Evolutionary conservation across 1,284 basidiomycete genomes (phyloP).

Genomic region (Irpex lacteus): DNA sequence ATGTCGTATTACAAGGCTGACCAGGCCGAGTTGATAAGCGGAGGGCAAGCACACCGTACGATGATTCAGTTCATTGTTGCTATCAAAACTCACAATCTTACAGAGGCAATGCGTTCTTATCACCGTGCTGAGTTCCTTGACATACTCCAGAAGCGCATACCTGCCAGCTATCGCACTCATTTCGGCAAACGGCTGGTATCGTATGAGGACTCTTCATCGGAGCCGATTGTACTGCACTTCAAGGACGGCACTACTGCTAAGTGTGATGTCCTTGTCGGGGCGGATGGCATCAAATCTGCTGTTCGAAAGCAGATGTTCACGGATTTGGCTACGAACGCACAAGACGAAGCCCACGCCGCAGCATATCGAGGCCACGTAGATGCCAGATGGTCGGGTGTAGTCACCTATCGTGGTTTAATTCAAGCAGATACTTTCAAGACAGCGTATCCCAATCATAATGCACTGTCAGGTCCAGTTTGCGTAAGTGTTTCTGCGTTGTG

Average conservation of each 20-base stretch:
- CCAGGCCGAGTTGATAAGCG: neutral
- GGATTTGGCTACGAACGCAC: conserved; percentile 3
- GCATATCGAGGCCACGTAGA: conserved; percentile 18
- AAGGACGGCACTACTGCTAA: conserved; percentile 33
- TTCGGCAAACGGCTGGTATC: conserved; percentile 36
- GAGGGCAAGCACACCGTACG: neutral
- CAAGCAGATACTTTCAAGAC: conserved; percentile 8
- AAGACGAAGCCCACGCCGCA: conserved; percentile 14
- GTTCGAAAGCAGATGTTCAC: conserved; percentile 34
- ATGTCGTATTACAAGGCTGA: neutral
- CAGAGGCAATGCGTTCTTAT: conserved; percentile 24
- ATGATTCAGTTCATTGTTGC: neutral
- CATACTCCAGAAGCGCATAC: conserved; percentile 36
- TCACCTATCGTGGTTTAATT: conserved; percentile 33
- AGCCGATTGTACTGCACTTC: conserved; percentile 25
- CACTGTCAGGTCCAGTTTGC: neutral
- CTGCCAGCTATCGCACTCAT: conserved; percentile 30
- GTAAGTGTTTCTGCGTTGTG: neutral
- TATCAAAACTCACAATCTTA: neutral
- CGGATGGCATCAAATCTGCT: conserved; percentile 45
- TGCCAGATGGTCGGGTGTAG: conserved; percentile 35
- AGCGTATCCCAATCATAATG: neutral
- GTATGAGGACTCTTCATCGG: conserved; percentile 19
- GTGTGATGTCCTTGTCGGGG: conserved; percentile 43
- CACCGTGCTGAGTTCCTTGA: conserved; percentile 42